Conservation (phyloP, 2,329 filamentous ascomycete species). For the Lomentospora prolificans region DNA sequence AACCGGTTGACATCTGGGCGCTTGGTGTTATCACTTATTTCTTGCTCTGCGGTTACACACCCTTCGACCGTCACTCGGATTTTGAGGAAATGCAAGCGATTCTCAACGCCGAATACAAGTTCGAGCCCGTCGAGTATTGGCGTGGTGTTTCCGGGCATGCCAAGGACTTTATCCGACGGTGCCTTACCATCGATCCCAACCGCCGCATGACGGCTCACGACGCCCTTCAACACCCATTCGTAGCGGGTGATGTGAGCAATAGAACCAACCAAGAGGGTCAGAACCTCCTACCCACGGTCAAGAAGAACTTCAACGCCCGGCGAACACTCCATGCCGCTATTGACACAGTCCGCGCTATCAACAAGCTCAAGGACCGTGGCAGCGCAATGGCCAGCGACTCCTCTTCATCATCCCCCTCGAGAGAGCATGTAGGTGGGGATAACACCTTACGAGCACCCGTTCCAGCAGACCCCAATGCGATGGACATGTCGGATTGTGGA, state of each 20-base stretch:
- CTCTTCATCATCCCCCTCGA: constrained; percentile 46
- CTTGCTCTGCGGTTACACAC: constrained; percentile 92
- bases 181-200: constrained; percentile 80
- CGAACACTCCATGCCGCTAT: constrained; percentile 61
- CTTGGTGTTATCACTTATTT: constrained; percentile 99
- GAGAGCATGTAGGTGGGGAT: constrained; percentile 44
- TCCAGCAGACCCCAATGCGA: constrained; percentile 12
- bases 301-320: constrained; percentile 66
- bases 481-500: constrained; percentile 32
- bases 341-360: constrained; percentile 61
- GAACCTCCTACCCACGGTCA: constrained; percentile 58
- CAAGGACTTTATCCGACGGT: constrained; percentile 85
- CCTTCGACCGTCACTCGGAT: constrained; percentile 94
- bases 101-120: constrained; percentile 89
- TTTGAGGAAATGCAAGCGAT: constrained; percentile 99
- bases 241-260: constrained; percentile 41
- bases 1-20: constrained; percentile 97
- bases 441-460: constrained; percentile 14
- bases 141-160: constrained; percentile 77
- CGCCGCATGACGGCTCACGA: constrained; percentile 87
- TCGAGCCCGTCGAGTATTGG: constrained; percentile 94
- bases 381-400: background rate
- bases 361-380: constrained; percentile 58
- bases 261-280: constrained; percentile 38
- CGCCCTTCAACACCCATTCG: constrained; percentile 56